Conservation (phyloP, 352 stramenopile species). For the Globisporangium cylindrosporum region DNA sequence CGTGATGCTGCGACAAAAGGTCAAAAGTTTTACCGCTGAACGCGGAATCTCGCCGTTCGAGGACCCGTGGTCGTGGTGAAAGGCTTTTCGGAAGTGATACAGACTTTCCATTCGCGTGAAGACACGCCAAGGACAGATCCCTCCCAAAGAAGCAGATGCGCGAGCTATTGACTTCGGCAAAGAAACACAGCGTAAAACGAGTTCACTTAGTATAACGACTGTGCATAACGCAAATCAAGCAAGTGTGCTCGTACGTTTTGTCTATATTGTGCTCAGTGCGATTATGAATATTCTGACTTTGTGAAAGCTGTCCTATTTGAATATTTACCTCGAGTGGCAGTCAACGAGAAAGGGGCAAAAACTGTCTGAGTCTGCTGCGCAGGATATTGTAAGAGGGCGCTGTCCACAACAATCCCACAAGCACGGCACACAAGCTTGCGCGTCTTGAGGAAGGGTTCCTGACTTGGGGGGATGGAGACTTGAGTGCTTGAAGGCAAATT, state of each 20-base stretch:
- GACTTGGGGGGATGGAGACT: too few species aligned
- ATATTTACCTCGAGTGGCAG: slow-evolving; percentile 19
- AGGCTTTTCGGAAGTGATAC: not conserved
- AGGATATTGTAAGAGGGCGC: too few species aligned
- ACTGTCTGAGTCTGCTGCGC: too few species aligned
- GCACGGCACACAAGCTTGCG: too few species aligned
- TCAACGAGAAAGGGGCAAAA: not conserved
- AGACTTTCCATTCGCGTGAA: not conserved
- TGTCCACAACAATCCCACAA: too few species aligned
- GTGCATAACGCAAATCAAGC: not conserved
- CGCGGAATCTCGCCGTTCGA: not conserved
- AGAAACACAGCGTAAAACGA: not conserved
- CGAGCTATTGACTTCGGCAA: not conserved
- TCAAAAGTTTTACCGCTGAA: not conserved
- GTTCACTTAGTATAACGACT: not conserved
- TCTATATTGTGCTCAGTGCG: not conserved
- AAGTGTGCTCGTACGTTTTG: not conserved
- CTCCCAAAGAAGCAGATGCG: not conserved
- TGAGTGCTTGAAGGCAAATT: too few species aligned
- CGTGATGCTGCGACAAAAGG: not conserved
- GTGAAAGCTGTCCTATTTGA: slow-evolving; percentile 1
- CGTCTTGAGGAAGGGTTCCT: too few species aligned
- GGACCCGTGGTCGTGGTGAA: not conserved
- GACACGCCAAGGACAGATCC: not conserved
- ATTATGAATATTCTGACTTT: not conserved